Percentiles rank a stretch among this genome's conserved stretches.
Conservation (phyloP, 495 filamentous ascomycete species). For the Penicillium angulare region DNA sequence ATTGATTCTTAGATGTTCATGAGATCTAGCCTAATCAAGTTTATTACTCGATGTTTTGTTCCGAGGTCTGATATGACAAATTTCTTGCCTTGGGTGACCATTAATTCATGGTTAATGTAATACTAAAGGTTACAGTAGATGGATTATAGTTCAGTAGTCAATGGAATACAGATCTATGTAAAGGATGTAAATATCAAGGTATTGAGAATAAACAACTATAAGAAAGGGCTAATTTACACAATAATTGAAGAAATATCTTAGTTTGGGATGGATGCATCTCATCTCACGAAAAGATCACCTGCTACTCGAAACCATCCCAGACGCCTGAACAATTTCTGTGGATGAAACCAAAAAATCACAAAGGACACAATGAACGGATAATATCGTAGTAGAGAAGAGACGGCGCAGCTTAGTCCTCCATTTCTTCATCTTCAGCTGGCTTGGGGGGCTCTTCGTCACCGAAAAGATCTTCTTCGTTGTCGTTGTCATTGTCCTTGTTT, state of each 20-base stretch:
- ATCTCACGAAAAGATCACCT: not conserved
- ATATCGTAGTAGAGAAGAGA: not conserved
- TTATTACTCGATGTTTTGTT: no score
- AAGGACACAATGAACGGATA: not conserved
- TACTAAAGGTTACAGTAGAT: no score
- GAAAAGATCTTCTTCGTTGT: constrained; percentile 27
- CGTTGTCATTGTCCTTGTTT: constrained; percentile 16
- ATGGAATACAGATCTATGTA: no score
- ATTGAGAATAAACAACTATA: not conserved
- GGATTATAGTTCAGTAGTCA: no score
- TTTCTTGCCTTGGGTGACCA: no score
- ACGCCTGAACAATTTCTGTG: constrained; percentile 5
- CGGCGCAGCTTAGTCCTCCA: constrained; percentile 24
- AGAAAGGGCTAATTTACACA: constrained; percentile 12
- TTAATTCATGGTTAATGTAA: no score
- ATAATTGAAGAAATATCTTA: not conserved
- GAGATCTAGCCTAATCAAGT: no score
- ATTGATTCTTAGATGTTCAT: no score
- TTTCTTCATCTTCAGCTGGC: constrained; percentile 23
- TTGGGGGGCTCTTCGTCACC: constrained; percentile 19
- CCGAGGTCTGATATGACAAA: no score
- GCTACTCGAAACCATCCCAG: not conserved
- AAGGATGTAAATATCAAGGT: no score
- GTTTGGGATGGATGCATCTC: no score
- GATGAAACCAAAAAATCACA: not conserved